Percentiles rank a stretch among this genome's conserved stretches.
These are phyloP conservation scores for Colletotrichum caudatum DNA, from an alignment of 2,329 filamentous ascomycete species.

Conservation along the genomic window DNA sequence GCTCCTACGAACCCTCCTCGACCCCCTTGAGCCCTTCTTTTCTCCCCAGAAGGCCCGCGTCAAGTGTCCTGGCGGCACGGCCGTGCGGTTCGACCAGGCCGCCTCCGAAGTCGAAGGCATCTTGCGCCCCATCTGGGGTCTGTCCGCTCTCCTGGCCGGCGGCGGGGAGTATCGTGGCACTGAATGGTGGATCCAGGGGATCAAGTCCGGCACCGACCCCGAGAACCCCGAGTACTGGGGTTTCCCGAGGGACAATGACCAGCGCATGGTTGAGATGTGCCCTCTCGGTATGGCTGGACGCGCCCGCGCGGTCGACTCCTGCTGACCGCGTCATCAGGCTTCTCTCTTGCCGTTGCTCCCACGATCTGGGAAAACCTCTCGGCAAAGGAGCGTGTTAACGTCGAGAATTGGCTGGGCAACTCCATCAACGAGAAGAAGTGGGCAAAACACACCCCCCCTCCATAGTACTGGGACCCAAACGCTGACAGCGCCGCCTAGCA, in stretches of 20 bases:
- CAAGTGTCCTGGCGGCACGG: conserved; percentile 75
- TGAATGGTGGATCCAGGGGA: conserved; percentile 75
- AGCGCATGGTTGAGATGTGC: conserved; percentile 89
- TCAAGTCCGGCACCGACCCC: conserved; percentile 78
- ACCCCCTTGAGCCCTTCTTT: conserved; percentile 79
- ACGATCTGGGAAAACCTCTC: conserved; percentile 75
- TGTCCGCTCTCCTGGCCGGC: conserved; percentile 77
- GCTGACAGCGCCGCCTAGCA: conserved; percentile 60
- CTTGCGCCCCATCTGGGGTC: conserved; percentile 80
- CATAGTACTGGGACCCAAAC: not conserved
- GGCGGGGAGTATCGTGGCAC: conserved; percentile 73
- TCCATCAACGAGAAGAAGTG: conserved; percentile 82
- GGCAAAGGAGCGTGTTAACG: conserved; percentile 71
- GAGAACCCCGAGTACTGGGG: conserved; percentile 81
- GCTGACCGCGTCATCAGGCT: conserved; percentile 57
- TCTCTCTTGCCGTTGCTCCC: conserved; percentile 76
- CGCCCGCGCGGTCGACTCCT: not conserved
- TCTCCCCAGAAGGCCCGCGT: conserved; percentile 75
- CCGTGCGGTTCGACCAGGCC: conserved; percentile 81
- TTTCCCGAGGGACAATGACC: conserved; percentile 79
- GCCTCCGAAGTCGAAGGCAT: conserved; percentile 83
- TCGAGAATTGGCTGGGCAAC: conserved; percentile 79
- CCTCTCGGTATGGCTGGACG: conserved; percentile 67
- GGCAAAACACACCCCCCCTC: conserved; percentile 17
- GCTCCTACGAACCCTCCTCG: conserved; percentile 72